Conservation (phyloP, 257 asterid genomes). For the Primulina huaijiensis region DNA sequence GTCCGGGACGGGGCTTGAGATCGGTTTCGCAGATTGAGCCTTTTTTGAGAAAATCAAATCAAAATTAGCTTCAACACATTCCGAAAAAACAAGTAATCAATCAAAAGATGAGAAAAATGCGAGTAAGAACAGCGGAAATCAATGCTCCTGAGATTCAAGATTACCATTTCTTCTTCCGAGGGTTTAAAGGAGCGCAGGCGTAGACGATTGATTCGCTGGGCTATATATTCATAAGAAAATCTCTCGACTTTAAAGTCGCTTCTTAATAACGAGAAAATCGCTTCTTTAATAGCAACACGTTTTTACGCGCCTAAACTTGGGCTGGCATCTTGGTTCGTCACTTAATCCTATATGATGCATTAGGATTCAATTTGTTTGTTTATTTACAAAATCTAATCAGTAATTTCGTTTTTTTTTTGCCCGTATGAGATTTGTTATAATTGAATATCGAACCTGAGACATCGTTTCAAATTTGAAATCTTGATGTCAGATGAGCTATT, state of each 20-base stretch:
- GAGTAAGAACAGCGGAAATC: neutral
- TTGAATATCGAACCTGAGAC: no score
- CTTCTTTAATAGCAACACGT: no score
- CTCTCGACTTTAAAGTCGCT: no score
- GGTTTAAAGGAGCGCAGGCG: constrained; percentile 6
- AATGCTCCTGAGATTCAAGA: neutral
- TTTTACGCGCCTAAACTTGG: neutral
- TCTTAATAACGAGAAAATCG: no score
- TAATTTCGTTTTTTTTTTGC: no score
- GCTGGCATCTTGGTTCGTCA: no score
- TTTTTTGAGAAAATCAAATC: constrained; percentile 15
- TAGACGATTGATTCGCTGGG: neutral
- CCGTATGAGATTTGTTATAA: no score
- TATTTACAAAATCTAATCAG: no score
- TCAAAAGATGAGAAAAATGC: neutral
- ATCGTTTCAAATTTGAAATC: no score
- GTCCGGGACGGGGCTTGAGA: constrained; percentile 88
- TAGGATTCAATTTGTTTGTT: neutral
- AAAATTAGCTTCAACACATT: constrained; percentile 7
- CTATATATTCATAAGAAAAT: no score
- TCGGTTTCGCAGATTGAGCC: constrained; percentile 77
- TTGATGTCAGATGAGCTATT: neutral
- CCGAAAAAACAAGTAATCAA: neutral
- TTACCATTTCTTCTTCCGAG: constrained; percentile 30
- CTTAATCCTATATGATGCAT: no score